These are phyloP conservation scores for Penicillium bovifimosum DNA, from an alignment of 495 filamentous ascomycete species.

Conservation along the genomic window DNA sequence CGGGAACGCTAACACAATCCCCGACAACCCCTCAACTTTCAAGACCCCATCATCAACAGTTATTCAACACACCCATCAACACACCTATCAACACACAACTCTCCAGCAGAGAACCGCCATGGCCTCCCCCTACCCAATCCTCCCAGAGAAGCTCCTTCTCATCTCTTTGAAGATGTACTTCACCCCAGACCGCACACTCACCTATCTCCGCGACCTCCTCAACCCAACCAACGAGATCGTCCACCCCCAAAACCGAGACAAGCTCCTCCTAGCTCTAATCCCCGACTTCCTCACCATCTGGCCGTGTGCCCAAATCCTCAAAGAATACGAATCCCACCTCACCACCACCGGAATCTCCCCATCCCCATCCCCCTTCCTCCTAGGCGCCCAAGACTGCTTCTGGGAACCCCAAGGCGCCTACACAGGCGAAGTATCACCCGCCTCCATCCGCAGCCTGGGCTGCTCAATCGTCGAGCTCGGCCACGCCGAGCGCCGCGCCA, in stretches of 20 bases:
- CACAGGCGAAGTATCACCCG: conserved; percentile 73
- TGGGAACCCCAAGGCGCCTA: conserved; percentile 56
- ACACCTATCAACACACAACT: conserved; percentile 1
- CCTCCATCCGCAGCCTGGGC: conserved; percentile 57
- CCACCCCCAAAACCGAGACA: conserved; percentile 50
- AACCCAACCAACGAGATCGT: conserved; percentile 37
- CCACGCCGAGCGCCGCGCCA: conserved; percentile 66
- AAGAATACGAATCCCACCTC: conserved; percentile 30
- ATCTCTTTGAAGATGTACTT: conserved; percentile 87
- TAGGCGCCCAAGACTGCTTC: conserved; percentile 74
- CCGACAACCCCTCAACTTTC: background rate
- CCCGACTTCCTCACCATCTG: conserved; percentile 68
- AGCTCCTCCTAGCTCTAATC: conserved; percentile 79
- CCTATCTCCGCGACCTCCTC: conserved; percentile 56
- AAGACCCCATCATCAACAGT: too few relatives aligned
- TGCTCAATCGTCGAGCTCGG: conserved; percentile 68
- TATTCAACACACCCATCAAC: background rate
- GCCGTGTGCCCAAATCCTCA: conserved; percentile 49
- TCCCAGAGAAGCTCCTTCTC: conserved; percentile 64
- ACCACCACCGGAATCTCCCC: conserved; percentile 14
- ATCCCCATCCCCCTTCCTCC: conserved; percentile 42
- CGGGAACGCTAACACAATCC: background rate
- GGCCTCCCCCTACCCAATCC: conserved; percentile 35
- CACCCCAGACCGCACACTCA: conserved; percentile 54
- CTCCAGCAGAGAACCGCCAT: conserved; percentile 18